A percentile compares a stretch with the other conserved stretches of the same genome.
Conservation (phyloP, 2,329 filamentous ascomycete genomes). For the Anthostomella pinea region DNA sequence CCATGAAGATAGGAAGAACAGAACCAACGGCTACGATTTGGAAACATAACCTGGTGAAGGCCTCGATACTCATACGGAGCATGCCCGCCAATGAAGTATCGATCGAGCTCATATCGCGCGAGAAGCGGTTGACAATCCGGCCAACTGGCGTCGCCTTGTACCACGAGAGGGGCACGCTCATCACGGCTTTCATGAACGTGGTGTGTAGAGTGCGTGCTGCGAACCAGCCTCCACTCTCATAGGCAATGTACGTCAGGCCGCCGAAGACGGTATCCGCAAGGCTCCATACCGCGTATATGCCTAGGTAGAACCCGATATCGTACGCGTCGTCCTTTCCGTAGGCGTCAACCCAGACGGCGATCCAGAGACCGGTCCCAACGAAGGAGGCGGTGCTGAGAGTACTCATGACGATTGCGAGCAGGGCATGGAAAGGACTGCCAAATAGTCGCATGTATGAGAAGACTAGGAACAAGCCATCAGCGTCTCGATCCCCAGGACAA, state of each 20-base stretch:
- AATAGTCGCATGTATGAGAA: conserved; percentile 52
- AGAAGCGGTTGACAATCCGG: conserved; percentile 54
- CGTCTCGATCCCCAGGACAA: too few species aligned
- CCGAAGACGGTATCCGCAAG: conserved; percentile 42
- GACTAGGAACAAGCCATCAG: too few species aligned
- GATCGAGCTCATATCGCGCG: conserved; percentile 55
- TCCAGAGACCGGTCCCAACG: conserved; percentile 45
- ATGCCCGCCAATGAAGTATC: conserved; percentile 46
- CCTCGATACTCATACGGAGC: conserved; percentile 43
- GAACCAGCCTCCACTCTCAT: conserved; percentile 55
- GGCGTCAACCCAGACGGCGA: conserved; percentile 53
- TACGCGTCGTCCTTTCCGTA: conserved; percentile 42
- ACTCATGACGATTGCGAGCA: conserved; percentile 37
- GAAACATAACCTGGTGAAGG: conserved; percentile 30
- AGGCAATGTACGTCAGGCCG: conserved; percentile 43
- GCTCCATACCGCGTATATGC: conserved; percentile 48
- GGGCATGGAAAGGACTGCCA: conserved; percentile 43
- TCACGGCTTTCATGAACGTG: conserved; percentile 49
- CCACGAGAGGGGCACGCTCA: conserved; percentile 55
- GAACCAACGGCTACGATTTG: conserved; percentile 39
- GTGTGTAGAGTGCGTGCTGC: conserved; percentile 52
- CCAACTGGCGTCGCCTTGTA: conserved; percentile 53
- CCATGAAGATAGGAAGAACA: conserved; percentile 43
- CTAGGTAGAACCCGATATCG: conserved; percentile 50
- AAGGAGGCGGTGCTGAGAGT: conserved; percentile 41